Base-by-base conservation (phyloP, 257 asterid species). In the Cruciata laevipes region DNA sequence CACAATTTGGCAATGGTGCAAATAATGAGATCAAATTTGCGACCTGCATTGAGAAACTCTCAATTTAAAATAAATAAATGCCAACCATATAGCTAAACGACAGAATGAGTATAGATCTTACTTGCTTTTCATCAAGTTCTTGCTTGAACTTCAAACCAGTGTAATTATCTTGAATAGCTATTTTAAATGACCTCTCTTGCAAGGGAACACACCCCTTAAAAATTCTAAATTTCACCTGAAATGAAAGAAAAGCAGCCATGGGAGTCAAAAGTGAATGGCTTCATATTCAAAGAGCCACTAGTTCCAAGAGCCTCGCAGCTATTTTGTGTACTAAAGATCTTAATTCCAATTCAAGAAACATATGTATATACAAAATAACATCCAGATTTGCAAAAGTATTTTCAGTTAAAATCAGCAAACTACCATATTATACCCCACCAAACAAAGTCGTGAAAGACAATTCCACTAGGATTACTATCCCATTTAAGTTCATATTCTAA, bases 181-280 rank as follows among this genome's bases (percentile, higher is more conserved):
- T 69, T 74, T 71, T 86, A 55, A 90, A 81, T 70, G 83, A 73
- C 58, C 61, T 79, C 82, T 90, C 97, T 7, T 71, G 85, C 67
- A 87, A 44, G 61, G 97, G 97, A 75, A 90, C 83, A 69, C 89
- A 87, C 75, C 83, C 91, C 76, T 76, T 87, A 75, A 76, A 83
- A 70, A 84, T 86, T 67, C 67, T 79, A 67, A 86, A 90, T 52
- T 79, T 79, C 59, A 90, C 95, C 96, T 90, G 86, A 51, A 78
- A 69, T 56, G 66, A 57, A 68, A 69, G 49, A 69, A 76, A 40
- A 47, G 72, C 59, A 64, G 70, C 68, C 73, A 74, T 66, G 38
- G 56, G 32, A 72, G 21, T 42, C 38, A 69, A 51, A 20, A 65
- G 73, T 67, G 55, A 60, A 63, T 56, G 32, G 20, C 30, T 18